Evolutionary conservation across 78 protist species (phyloP).

Genomic region (Cavenderia fasciculata): DNA sequence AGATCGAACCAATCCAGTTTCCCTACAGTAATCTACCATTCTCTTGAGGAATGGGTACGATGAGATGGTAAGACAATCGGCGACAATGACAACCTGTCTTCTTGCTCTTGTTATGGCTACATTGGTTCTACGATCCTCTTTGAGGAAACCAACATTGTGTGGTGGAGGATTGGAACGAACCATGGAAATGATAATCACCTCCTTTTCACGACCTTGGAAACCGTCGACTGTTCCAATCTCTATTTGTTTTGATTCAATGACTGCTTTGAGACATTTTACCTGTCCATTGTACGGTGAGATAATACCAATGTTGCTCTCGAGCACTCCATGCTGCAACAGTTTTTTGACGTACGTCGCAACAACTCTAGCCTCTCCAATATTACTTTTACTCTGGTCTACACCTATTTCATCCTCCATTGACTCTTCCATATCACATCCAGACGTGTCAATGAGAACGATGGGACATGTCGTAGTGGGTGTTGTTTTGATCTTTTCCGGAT

Average conservation of each 20-base stretch:
- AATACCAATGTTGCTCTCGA: slow-evolving; percentile 73
- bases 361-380: slow-evolving; percentile 85
- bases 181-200: slow-evolving; percentile 87
- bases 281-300: slow-evolving; percentile 95
- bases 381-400: slow-evolving; percentile 71
- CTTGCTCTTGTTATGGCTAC: slow-evolving; percentile 95
- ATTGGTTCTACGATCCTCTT: slow-evolving; percentile 80
- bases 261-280: slow-evolving; percentile 50
- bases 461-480: slow-evolving; percentile 62
- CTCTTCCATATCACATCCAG: slow-evolving; percentile 71
- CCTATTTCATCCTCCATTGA: slow-evolving; percentile 58
- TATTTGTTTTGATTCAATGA: background rate
- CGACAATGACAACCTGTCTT: slow-evolving; percentile 59
- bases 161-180: slow-evolving; percentile 79
- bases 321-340: slow-evolving; percentile 67
- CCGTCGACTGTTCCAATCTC: slow-evolving; percentile 96
- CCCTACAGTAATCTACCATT: slow-evolving; percentile 49
- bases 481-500: background rate
- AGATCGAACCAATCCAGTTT: slow-evolving; percentile 38
- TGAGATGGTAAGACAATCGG: slow-evolving; percentile 68
- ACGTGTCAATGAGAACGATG: slow-evolving; percentile 65
- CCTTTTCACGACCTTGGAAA: slow-evolving; percentile 96
- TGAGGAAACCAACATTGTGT: slow-evolving; percentile 83
- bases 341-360: slow-evolving; percentile 60
- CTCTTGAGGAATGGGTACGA: slow-evolving; percentile 67